Conservation (phyloP, 2,329 filamentous ascomycete genomes). For the Harringtonia aguacate region DNA sequence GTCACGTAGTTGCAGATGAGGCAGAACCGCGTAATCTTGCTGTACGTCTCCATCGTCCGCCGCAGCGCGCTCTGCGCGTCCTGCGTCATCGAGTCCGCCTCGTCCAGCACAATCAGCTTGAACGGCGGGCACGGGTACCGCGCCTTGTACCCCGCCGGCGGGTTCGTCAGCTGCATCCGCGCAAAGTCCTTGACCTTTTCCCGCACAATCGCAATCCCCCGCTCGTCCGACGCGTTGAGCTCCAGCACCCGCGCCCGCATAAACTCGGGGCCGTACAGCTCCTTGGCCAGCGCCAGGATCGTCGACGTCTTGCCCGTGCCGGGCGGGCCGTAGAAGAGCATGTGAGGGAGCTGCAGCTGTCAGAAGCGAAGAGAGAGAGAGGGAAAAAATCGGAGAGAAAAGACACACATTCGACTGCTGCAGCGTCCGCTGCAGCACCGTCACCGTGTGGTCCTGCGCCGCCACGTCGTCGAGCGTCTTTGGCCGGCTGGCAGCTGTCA, state of each 20-base stretch:
- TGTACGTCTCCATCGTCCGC: constrained; percentile 97
- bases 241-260: constrained; percentile 93
- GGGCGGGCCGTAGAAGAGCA: constrained; percentile 98
- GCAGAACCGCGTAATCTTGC: constrained; percentile 92
- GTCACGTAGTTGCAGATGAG: constrained; percentile 99
- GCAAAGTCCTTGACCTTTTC: constrained; percentile 99
- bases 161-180: constrained; percentile 82
- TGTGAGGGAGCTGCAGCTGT: constrained; percentile 66
- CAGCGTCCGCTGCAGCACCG: constrained; percentile 80
- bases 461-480: constrained; percentile 92
- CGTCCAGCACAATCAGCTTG: constrained; percentile 97
- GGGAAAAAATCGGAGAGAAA: background rate
- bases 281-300: constrained; percentile 91
- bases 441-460: constrained; percentile 94
- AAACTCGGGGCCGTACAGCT: constrained; percentile 92
- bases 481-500: constrained; percentile 58
- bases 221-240: constrained; percentile 97
- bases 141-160: constrained; percentile 55
- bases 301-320: constrained; percentile 98
- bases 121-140: constrained; percentile 91
- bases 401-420: constrained; percentile 74
- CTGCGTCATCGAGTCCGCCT: constrained; percentile 98
- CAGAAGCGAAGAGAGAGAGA: background rate
- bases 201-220: constrained; percentile 91
- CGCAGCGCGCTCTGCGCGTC: constrained; percentile 89